Base-by-base conservation (phyloP, 208 protist species). In the Plasmodiophora brassicae region DNA sequence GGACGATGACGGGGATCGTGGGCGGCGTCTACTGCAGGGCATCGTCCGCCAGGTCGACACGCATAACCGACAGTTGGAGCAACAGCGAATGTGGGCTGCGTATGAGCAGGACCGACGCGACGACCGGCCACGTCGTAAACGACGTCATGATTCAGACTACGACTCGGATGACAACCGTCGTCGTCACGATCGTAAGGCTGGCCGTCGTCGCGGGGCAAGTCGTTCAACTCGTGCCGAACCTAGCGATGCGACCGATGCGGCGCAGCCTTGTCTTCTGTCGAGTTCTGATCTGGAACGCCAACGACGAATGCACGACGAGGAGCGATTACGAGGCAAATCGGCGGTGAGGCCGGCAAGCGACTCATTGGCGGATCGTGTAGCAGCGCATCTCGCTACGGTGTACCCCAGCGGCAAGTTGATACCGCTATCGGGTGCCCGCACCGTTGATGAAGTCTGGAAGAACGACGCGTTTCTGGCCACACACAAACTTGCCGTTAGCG, bases 381-480 rank as follows among this genome's bases (percentile, higher is more conserved):
- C 65, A 32, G n/a, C 65, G 20, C 65, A 78, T 78, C n/a, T 78
- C n/a, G 65, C 65, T 32, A 38, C 65, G 10, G 65, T 78, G 10
- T 78, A 78, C 41, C 65, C 65, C 20, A 78, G 65, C 41, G 65
- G 65, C 5, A n/a, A 38, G 32, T 38, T 78, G 65, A 78, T 78
- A 14, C 65, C 65, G n/a, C n/a, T 78, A 32, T 14, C 65, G 14
- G 41, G n/a, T 36, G 32, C 65, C 14, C 14, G 20, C 14, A 32
- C n/a, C 5, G 65, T 38, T 32, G n/a, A 78, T 32, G 65, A 78
- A 14, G 65, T 5, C 20, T 78, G 65, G 65, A 38, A 5, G 41
- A 78, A 78, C n/a, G 65, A 78, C 41, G 65, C 65, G 5, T 78
- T 78, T 32, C n/a, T 78, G 14, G 65, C 5, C 41, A 5, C 25